Evolutionary conservation across 129 eudicot genomes (phyloP), one percentile per base, ranked within the genome.

Genomic region (Smallanthus sonchifolius): DNA sequence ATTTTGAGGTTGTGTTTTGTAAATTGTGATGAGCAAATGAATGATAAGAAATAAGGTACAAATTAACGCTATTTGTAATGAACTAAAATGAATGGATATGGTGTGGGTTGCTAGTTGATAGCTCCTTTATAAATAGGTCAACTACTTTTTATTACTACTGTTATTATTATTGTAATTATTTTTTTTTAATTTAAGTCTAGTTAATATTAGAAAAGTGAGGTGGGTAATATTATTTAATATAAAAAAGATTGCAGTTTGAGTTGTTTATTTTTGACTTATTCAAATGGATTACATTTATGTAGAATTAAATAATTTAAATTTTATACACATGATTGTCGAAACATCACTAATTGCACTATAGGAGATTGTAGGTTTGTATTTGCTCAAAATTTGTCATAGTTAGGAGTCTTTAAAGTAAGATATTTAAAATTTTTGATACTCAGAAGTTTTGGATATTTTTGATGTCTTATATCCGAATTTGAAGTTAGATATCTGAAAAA

Each of bases 61-160:
- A 32, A 24, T 24, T 24, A 61, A 20, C 69, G 44, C 42, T 61
- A 35, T 32, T 32, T 73, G 47, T 60, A 10, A 60, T 45, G 17
- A 38, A 10, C 64, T 38, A 32, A 56, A 34, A 69, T 76, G 74
- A 45, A 68, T 44, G 42, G 28, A 5, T 19, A 61, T 20, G 67
- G 57, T 77, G 75, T 69, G 73, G 43, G 51, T 75, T 66, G 79
- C 44, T 47, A 37, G 47, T 54, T 43, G 71, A 17, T 45, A 47
- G 44, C 75, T 77, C 70, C 59, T 37, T 49, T 61, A 69, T 60
- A 77, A 5, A 77, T 62, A 61, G 70, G 82, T 40, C 55, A 70
- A 70, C 70, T 70, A 59, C 17, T 57, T 28, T 65, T 34, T 52
- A 19, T 35, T 66, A 13, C 20, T 56, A 37, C 55, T 37, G 9